Percentiles rank a stretch among this genome's conserved stretches.
phyloP scores from a whole-genome alignment of 768 basidiomycete species.

The Peribolospora baueri region DNA sequence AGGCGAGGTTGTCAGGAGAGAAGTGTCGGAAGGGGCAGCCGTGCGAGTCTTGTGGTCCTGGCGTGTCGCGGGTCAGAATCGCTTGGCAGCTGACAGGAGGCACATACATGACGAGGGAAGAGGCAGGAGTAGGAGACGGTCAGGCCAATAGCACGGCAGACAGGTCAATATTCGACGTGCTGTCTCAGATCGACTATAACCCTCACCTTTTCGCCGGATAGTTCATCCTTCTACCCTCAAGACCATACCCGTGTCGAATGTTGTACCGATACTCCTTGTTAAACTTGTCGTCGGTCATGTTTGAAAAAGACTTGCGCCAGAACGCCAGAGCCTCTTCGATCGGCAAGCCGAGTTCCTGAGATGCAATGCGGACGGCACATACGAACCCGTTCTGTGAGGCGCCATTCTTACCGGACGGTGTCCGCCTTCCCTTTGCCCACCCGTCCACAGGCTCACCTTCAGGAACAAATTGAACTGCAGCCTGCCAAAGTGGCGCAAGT shows the following conservation, averaged over 20 bases:
- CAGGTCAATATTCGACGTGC: no score
- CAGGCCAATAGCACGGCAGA: no score
- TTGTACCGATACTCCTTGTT: constrained; percentile 97
- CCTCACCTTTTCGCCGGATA: constrained; percentile 72
- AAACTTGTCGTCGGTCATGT: constrained; percentile 74
- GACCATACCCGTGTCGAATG: constrained; percentile 77
- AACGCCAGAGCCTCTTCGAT: constrained; percentile 82
- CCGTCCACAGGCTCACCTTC: constrained; percentile 38
- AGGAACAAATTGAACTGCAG: constrained; percentile 81
- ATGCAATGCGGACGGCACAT: not conserved
- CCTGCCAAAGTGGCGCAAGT: constrained; percentile 78
- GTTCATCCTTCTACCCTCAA: constrained; percentile 83
- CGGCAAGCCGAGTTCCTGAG: constrained; percentile 66
- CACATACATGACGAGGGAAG: not conserved
- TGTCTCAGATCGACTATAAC: no score
- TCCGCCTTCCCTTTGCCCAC: not conserved
- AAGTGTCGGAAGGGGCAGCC: constrained; percentile 91
- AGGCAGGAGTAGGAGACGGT: no score
- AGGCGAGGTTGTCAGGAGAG: constrained; percentile 52
- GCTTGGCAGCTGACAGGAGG: constrained; percentile 49
- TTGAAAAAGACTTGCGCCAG: constrained; percentile 66
- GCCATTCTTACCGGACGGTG: not conserved
- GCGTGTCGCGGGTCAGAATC: constrained; percentile 46
- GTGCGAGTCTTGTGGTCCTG: constrained; percentile 41
- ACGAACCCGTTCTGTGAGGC: no score